Conservation (phyloP, 768 basidiomycete genomes). For the Mycena filopes region DNA sequence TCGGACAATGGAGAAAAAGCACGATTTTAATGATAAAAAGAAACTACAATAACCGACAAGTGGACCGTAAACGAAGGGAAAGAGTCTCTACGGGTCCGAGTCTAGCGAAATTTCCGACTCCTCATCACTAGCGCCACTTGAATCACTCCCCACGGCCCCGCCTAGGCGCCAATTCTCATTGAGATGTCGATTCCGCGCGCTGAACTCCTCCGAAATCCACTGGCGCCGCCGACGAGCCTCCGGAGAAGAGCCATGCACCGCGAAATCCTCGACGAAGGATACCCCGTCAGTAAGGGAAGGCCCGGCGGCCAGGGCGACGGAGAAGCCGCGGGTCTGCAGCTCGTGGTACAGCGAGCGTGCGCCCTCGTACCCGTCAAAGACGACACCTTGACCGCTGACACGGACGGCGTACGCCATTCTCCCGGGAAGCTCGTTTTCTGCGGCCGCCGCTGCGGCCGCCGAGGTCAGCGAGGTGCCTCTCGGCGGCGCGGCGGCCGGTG, state of each 20-base stretch:
- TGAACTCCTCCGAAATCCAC: slow-evolving; percentile 3
- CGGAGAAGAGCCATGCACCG: neutral
- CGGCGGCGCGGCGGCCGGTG: neutral
- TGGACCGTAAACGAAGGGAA: no score
- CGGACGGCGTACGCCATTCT: slow-evolving; percentile 8
- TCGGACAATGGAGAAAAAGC: no score
- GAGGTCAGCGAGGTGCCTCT: neutral
- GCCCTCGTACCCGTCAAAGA: neutral
- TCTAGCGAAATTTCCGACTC: no score
- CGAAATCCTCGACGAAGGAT: neutral
- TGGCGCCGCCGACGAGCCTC: neutral
- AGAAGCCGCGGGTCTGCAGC: neutral
- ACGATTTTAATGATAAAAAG: no score
- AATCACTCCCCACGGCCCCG: no score
- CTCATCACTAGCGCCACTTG: no score
- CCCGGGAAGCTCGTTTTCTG: neutral
- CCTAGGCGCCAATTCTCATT: no score
- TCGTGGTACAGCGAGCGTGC: neutral
- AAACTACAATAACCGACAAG: no score
- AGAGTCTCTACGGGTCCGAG: no score
- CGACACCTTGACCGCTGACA: neutral
- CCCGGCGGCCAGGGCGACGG: neutral
- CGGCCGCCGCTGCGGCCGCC: neutral
- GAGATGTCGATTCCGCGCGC: neutral
- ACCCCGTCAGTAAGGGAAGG: slow-evolving; percentile 6